Evolutionary conservation across 75 land plant species (phyloP), one percentile per base, ranked within the genome.

Genomic region (Larix kaempferi): DNA sequence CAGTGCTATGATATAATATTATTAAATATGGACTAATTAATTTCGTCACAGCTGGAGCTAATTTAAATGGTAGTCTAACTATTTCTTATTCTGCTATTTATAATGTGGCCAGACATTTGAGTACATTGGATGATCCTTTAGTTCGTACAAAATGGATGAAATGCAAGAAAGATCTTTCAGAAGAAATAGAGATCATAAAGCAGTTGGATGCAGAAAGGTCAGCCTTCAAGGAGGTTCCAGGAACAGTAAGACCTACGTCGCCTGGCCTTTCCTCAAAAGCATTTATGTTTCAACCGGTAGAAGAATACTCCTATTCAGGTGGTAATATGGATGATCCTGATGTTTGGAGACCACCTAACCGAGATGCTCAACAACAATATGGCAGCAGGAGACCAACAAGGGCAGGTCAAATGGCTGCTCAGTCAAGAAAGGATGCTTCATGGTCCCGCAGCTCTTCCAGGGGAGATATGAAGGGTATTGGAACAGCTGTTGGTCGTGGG

Each of bases 281-380:
- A 16, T 91, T 88, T 82, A 82, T 88, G 74, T 93, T 93, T 71
- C 90, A 89, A 71, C 94, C 98, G 27, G 84, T 88, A 23, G 98
- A 95, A 76, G 98, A 95, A 82, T 89, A 89, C 58, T 89, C 95
- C 6, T 79, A 79, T 33, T 83, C 87, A 2, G 80, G 88, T 23
- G 82, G 85, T 54, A 72, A 86, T 22, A 56, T 86, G 64, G 98
- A 96, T 80, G 99, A 96, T 84, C 98, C 99, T 71, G 99, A 96
- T 91, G 98, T 96, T 19, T 96, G 99, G 99, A 83, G 93, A 77
- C 98, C 99, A 23, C 99, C 99, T 26, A 86, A 78, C 44, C 86
- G 94, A 29, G 97, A 96, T 59, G 77, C 77, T 62, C 77, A 81
- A 54, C 73, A 77, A 26, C 88, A 86, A 58, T 86, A 84, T 74